phyloP scores from a whole-genome alignment of 139 green algal species.

The Chlorella vulgaris region DNA sequence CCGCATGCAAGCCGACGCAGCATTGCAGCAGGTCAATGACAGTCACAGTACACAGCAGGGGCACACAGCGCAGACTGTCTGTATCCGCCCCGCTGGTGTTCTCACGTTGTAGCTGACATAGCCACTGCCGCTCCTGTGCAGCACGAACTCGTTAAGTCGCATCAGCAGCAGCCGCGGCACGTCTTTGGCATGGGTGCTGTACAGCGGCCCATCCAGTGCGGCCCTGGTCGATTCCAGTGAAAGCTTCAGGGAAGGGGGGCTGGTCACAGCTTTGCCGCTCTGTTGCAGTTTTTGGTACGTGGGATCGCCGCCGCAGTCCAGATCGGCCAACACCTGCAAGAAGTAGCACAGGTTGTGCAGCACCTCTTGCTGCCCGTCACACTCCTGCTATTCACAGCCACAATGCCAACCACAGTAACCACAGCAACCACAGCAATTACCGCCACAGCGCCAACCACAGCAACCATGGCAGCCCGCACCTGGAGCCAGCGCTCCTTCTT shows the following conservation, averaged over 20 bases:
- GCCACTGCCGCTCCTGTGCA: not conserved
- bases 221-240: not conserved
- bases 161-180: not conserved
- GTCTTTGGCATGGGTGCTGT: not conserved
- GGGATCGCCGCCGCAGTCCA: not conserved
- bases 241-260: not conserved
- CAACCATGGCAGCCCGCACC: not conserved
- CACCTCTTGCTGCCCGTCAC: no score
- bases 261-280: not conserved
- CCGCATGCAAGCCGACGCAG: no score
- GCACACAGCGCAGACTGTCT: not conserved
- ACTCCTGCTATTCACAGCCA: no score
- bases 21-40: not conserved
- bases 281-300: not conserved
- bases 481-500: not conserved
- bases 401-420: not conserved
- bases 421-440: no score
- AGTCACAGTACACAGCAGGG: not conserved
- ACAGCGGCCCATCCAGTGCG: not conserved
- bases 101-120: not conserved
- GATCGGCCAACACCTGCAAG: not conserved
- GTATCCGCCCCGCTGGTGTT: not conserved
- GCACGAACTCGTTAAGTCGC: constrained; percentile 3
- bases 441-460: not conserved
- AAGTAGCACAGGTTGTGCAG: no score